These are phyloP conservation scores for Malus hybrid DNA, from an alignment of 331 rosid species.

Conservation along the genomic window DNA sequence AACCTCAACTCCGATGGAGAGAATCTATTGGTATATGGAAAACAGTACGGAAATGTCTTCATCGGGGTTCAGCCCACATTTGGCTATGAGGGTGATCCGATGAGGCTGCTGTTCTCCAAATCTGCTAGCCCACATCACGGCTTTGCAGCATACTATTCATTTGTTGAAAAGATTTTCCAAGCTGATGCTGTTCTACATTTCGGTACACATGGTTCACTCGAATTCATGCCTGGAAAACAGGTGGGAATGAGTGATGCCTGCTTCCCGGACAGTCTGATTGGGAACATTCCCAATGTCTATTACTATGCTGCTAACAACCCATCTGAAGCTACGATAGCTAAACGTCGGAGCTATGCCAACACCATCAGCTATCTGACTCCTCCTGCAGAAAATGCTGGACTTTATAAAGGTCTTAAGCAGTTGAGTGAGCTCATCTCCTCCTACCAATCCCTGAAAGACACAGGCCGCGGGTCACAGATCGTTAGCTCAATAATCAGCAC, in stretches of 20 bases:
- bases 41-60: conserved; percentile 85
- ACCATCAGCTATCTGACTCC: conserved; percentile 97
- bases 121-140: conserved; percentile 99
- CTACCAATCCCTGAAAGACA: conserved; percentile 92
- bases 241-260: conserved; percentile 99
- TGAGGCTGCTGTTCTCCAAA: conserved; percentile 94
- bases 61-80: conserved; percentile 97
- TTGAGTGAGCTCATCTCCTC: conserved; percentile 88
- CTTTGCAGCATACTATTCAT: conserved; percentile 92
- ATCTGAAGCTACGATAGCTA: conserved; percentile 95
- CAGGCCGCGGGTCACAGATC: conserved; percentile 89
- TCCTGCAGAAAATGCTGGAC: conserved; percentile 99
- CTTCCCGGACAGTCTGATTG: conserved; percentile 89
- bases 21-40: conserved; percentile 85
- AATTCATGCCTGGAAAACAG: conserved; percentile 99
- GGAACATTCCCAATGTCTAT: conserved; percentile 86
- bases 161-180: conserved; percentile 80
- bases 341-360: conserved; percentile 91
- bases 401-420: conserved; percentile 98
- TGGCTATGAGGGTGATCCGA: conserved; percentile 97
- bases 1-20: conserved; percentile 92
- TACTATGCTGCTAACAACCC: conserved; percentile 98
- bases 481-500: conserved; percentile 96
- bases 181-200: conserved; percentile 97
- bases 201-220: conserved; percentile 97